Base-by-base conservation (phyloP, 1,284 basidiomycete species). In the Mycena sp. region DNA sequence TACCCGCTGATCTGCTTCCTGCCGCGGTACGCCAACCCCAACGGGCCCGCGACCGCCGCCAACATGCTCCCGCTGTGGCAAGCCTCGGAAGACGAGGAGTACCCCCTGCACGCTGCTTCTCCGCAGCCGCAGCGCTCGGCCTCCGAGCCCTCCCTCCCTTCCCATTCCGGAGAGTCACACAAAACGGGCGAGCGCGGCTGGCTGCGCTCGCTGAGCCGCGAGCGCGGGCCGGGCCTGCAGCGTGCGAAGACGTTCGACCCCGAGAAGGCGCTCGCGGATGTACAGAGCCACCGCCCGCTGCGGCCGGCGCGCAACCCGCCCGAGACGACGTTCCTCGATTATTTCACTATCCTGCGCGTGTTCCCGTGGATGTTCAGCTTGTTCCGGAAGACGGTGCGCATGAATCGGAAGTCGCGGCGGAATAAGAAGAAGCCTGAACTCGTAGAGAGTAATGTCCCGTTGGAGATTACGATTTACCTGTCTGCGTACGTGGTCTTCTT, bases 371-470 rank as follows among this genome's bases (percentile, higher is more conserved):
- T 85, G 56, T 72, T 76, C 58, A 52, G 43, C 38, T 35, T 25
- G 11, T 67, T 61, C 50, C 56, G 58, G 29, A 41, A 57, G 3
- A 74, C 70, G n/a, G 64, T 66, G 16, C 43, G 44, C 2, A 28
- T 23, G 30, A 57, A 21, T 17, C n/a, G 43, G 2, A 58, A 51
- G 28, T 21, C 43, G 10, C 19, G 29, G 16, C 12, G 44, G n/a
- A 81, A 78, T 66, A 81, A 81, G 63, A 73, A 75, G 49, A 78
- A 76, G 61, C 73, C 77, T 17, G 76, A 79, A 50, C 72, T 80
- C 37, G 78, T 86, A 12, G 87, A 89, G 66, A 87, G 86, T 60
- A 88, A 89, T 71, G 83, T 90, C 4, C 89, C 89, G 6, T 74
- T 90, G 17, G 88, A 90, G 74, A 86, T 90, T 65, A 79, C 81